These are phyloP conservation scores for Teunomyces atbi DNA, from an alignment of 805 yeast genomes.

Conservation along the genomic window DNA sequence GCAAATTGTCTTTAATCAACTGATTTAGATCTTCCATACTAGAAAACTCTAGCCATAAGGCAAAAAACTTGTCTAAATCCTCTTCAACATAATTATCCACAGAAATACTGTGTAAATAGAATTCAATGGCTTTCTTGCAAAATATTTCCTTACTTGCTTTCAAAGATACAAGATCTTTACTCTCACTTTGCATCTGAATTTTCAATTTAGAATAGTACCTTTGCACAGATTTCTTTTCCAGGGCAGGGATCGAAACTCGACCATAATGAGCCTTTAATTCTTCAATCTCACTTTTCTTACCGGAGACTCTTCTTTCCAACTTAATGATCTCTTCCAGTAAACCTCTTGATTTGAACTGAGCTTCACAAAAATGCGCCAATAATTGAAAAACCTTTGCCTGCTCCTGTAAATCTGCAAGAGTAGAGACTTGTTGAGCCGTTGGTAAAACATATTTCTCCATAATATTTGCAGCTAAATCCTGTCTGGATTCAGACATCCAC, in stretches of 20 bases:
- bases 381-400: conserved; percentile 51
- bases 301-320: conserved; percentile 36
- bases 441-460: conserved; percentile 56
- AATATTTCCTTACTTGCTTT: conserved; percentile 40
- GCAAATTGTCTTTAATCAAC: conserved; percentile 36
- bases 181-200: conserved; percentile 49
- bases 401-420: conserved; percentile 13
- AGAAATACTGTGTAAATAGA: conserved; percentile 56
- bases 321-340: conserved; percentile 45
- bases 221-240: conserved; percentile 53
- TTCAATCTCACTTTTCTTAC: conserved; percentile 46
- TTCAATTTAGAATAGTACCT: conserved; percentile 50
- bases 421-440: conserved; percentile 23
- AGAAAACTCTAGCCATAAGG: conserved; percentile 75
- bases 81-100: conserved; percentile 47
- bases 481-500: conserved; percentile 73
- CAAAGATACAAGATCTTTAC: conserved; percentile 41
- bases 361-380: conserved; percentile 73
- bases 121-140: conserved; percentile 53
- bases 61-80: conserved; percentile 73
- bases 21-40: conserved; percentile 43
- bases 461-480: conserved; percentile 60
- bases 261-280: conserved; percentile 47
- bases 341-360: conserved; percentile 49
- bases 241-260: conserved; percentile 36